These are phyloP conservation scores for Carex myosuroides DNA, from an alignment of 176 grass and related monocot genomes.

Conservation along the genomic window DNA sequence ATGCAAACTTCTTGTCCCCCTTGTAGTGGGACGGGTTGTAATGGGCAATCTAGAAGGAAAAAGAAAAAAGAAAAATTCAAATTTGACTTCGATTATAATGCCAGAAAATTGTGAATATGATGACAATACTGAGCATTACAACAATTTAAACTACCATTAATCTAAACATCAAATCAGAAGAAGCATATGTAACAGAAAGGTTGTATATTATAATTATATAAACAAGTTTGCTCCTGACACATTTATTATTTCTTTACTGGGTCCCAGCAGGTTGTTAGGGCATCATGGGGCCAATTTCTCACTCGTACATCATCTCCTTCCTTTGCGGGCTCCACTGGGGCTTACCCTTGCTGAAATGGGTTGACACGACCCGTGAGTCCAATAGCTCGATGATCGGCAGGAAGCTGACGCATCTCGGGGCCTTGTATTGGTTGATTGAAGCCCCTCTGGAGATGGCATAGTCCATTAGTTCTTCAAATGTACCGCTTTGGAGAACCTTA, in stretches of 20 bases:
- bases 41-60: not conserved
- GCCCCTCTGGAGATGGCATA: slow-evolving; percentile 88
- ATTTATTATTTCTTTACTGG: slow-evolving; percentile 19
- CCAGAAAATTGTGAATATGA: not conserved
- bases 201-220: not conserved
- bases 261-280: not conserved
- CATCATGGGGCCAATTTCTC: not conserved
- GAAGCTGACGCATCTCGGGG: slow-evolving; percentile 75
- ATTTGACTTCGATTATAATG: not conserved
- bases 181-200: slow-evolving; percentile 14
- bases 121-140: not conserved
- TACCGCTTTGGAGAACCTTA: slow-evolving; percentile 51
- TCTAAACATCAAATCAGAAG: slow-evolving; percentile 12
- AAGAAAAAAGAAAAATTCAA: not conserved
- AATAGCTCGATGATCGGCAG: slow-evolving; percentile 80
- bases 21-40: not conserved
- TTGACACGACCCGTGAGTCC: slow-evolving; percentile 65
- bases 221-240: slow-evolving; percentile 1
- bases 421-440: slow-evolving; percentile 99
- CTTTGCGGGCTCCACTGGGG: slow-evolving; percentile 56
- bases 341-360: slow-evolving; percentile 70
- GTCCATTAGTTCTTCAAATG: slow-evolving; percentile 99
- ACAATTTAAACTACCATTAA: not conserved
- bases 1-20: not conserved
- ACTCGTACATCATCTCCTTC: slow-evolving; percentile 22